These are phyloP conservation scores for Lachancea sp. DNA, from an alignment of 805 yeast genomes.

Conservation along the genomic window DNA sequence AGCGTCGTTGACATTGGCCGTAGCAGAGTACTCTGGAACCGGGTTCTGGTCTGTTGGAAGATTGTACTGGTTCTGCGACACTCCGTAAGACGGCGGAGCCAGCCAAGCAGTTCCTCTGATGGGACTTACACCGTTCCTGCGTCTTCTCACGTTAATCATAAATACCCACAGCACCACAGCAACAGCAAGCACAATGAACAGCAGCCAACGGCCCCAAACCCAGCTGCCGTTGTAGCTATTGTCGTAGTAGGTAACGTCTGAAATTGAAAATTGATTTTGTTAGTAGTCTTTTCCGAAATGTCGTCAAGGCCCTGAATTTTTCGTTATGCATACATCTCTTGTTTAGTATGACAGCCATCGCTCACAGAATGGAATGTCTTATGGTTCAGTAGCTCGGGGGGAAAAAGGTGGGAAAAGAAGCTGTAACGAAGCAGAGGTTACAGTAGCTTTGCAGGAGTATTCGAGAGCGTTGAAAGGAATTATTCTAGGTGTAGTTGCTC, in stretches of 20 bases:
- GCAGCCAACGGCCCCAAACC: slow-evolving; percentile 12
- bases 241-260: slow-evolving; percentile 1
- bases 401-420: neutral
- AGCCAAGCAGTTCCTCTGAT: slow-evolving; percentile 13
- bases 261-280: too few relatives aligned
- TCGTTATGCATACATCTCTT: slow-evolving; percentile 4
- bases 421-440: neutral
- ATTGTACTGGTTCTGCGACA: slow-evolving; percentile 9
- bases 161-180: slow-evolving; percentile 5
- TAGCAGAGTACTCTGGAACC: slow-evolving; percentile 58
- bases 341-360: neutral
- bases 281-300: too few relatives aligned
- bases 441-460: neutral
- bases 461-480: neutral
- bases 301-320: too few relatives aligned
- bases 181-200: slow-evolving; percentile 7
- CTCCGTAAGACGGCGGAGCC: slow-evolving; percentile 12
- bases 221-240: slow-evolving; percentile 4
- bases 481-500: neutral
- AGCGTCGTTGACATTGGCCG: slow-evolving; percentile 59
- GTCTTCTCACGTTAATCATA: slow-evolving; percentile 5
- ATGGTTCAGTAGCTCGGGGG: too few relatives aligned
- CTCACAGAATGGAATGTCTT: neutral
- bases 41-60: slow-evolving; percentile 35
- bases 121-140: slow-evolving; percentile 8